phyloP scores from a whole-genome alignment of 495 filamentous ascomycete species.

The Penicillium daleae region DNA sequence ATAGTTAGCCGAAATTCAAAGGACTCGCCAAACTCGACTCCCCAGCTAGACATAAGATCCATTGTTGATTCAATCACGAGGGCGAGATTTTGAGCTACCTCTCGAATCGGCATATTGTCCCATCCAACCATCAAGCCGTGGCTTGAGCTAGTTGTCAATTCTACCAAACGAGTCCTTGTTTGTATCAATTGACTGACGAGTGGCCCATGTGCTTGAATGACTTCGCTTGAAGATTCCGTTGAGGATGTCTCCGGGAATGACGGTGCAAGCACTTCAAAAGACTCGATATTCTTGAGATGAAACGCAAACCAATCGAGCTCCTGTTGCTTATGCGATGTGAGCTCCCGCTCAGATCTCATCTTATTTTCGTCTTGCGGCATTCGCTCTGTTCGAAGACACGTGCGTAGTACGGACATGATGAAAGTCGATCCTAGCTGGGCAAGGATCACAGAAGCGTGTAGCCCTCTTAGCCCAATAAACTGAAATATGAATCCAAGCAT shows the following conservation, averaged over 20 bases:
- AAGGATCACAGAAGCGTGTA: constrained; percentile 53
- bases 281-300: constrained; percentile 32
- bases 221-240: constrained; percentile 2
- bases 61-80: constrained; percentile 38
- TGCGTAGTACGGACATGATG: constrained; percentile 51
- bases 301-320: constrained; percentile 55
- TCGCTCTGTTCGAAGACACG: constrained; percentile 49
- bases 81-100: constrained; percentile 32
- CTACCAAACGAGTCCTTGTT: constrained; percentile 34
- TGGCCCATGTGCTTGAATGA: neutral
- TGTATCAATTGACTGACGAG: constrained; percentile 23
- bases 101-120: constrained; percentile 40
- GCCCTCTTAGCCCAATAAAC: constrained; percentile 53
- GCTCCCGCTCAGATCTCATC: constrained; percentile 30
- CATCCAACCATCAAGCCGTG: constrained; percentile 27
- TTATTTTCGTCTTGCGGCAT: constrained; percentile 38
- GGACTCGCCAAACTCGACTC: constrained; percentile 12
- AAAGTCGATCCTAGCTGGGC: constrained; percentile 50
- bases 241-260: constrained; percentile 7
- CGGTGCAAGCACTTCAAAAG: constrained; percentile 27
- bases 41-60: constrained; percentile 38
- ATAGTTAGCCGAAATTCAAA: constrained; percentile 31
- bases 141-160: constrained; percentile 26
- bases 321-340: constrained; percentile 34
- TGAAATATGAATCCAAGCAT: constrained; percentile 54